Base-by-base conservation (phyloP, 345 rosid species). In the Nasturtium officinale region DNA sequence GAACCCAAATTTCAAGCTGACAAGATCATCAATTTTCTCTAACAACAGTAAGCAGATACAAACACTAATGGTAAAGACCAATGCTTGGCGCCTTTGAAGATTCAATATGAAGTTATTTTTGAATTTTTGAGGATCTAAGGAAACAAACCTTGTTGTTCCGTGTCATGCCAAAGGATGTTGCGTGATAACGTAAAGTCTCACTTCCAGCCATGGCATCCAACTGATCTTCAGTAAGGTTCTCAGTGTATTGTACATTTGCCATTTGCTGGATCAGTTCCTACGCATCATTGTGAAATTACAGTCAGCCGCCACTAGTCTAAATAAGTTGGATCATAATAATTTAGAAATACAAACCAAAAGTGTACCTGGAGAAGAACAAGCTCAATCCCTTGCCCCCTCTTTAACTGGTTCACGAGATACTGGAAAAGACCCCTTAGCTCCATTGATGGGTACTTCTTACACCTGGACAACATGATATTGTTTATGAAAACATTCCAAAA, bases 141-240 rank as follows among this genome's bases (percentile, higher is more conserved):
- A 47, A 20, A 72, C 68, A 47, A 90, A 92, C 99, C 99, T 92
- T 96, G 81, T 96, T 96, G 78, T 90, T 96, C 64, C 96, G 85
- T 61, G 98, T 80, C 75, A 85, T 80, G 67, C 97, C 97, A 83
- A 89, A 90, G 5, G 98, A 92, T 66, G 99, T 92, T 67, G 95
- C 98, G 75, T 90, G 98, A 78, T 85, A 90, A 20, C 98, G 94
- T 43, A 96, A 93, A 37, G 97, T 92, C 78, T 96, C 99, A 82
- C 99, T 87, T 60, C 99, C 99, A 18, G 99, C 99, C 99, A 92
- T 96, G 69, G 99, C 89, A 83, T 92, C 98, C 84, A 96, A 84
- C 81, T 96, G 99, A 67, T 96, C 99, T 83, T 90, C 98, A 10
- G 99, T 96, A 72, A 96, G 83, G 83, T 96, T 96, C 82, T 96